Percentiles rank a stretch among this genome's conserved stretches.
Evolutionary conservation across 2,329 filamentous ascomycete genomes (phyloP).

Genomic region (Amauroascus niger): DNA sequence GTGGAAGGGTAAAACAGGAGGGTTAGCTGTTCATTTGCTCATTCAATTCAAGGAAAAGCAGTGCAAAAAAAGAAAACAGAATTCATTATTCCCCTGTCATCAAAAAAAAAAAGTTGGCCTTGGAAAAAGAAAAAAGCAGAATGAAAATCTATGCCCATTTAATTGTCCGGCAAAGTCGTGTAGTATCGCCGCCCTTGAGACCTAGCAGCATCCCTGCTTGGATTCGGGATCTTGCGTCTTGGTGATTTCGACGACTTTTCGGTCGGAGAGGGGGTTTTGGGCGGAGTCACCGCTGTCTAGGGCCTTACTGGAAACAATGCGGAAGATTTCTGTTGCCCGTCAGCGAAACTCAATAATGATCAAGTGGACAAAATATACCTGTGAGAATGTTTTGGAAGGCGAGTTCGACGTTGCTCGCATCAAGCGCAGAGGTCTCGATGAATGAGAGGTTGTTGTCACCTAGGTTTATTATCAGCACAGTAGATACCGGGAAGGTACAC

Average conservation of each 20-base stretch:
- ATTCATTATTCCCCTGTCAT: slow-evolving; percentile 9
- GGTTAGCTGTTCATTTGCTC: neutral
- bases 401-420: slow-evolving; percentile 97
- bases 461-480: slow-evolving; percentile 34
- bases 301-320: slow-evolving; percentile 96
- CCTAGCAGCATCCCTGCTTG: slow-evolving; percentile 48
- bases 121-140: slow-evolving; percentile 16
- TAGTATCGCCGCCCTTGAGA: slow-evolving; percentile 5
- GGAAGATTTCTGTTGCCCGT: slow-evolving; percentile 74
- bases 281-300: slow-evolving; percentile 79
- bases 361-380: slow-evolving; percentile 50
- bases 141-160: slow-evolving; percentile 10
- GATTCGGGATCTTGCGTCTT: slow-evolving; percentile 70
- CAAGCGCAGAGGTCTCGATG: slow-evolving; percentile 96
- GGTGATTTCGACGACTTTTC: slow-evolving; percentile 72
- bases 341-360: slow-evolving; percentile 14
- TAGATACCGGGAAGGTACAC: neutral
- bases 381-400: slow-evolving; percentile 99
- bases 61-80: slow-evolving; percentile 19
- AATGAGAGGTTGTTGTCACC: slow-evolving; percentile 97
- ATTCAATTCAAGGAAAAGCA: slow-evolving; percentile 1
- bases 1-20: neutral
- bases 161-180: slow-evolving; percentile 15
- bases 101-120: slow-evolving; percentile 9
- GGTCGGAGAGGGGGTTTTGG: slow-evolving; percentile 67